Percentiles rank a stretch among this genome's conserved stretches.
Conservation (phyloP, 2,329 filamentous ascomycete genomes). For the Penicillium sp. region DNA sequence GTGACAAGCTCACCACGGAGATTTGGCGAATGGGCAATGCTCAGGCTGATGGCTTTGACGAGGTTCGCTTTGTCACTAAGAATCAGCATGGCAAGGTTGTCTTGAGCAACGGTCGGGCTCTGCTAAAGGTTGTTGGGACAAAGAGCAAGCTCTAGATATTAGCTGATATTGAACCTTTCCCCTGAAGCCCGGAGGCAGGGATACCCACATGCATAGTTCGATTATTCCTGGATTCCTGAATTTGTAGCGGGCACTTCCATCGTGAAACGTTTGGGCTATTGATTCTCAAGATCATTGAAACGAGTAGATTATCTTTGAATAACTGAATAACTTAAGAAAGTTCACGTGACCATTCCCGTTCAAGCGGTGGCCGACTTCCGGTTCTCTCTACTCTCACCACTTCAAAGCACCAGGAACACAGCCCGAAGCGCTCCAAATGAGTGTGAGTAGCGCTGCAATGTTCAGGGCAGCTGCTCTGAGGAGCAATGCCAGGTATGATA, state of each 20-base stretch:
- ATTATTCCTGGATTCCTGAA: background rate
- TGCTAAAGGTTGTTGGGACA: constrained; percentile 61
- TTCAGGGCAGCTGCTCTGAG: background rate
- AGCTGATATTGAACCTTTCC: background rate
- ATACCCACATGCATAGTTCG: too few relatives aligned
- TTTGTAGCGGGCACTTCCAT: background rate
- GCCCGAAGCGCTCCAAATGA: background rate
- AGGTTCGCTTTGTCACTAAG: constrained; percentile 72
- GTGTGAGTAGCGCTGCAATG: background rate
- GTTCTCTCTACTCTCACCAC: too few relatives aligned
- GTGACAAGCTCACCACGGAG: constrained; percentile 73
- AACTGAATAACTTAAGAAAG: too few relatives aligned
- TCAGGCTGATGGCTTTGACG: constrained; percentile 61
- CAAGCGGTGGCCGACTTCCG: too few relatives aligned
- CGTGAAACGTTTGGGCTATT: background rate
- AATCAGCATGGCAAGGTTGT: constrained; percentile 78
- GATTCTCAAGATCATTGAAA: background rate
- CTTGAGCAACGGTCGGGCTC: constrained; percentile 76
- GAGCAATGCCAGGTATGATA: constrained; percentile 3
- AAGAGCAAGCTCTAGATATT: constrained; percentile 59
- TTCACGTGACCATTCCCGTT: constrained; percentile 7
- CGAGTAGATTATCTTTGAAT: too few relatives aligned
- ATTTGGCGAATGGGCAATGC: constrained; percentile 70
- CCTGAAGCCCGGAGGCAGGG: too few relatives aligned
- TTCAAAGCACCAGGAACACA: background rate